Evolutionary conservation across 257 asterid species (phyloP).

Genomic region (Solanum paucissectum): DNA sequence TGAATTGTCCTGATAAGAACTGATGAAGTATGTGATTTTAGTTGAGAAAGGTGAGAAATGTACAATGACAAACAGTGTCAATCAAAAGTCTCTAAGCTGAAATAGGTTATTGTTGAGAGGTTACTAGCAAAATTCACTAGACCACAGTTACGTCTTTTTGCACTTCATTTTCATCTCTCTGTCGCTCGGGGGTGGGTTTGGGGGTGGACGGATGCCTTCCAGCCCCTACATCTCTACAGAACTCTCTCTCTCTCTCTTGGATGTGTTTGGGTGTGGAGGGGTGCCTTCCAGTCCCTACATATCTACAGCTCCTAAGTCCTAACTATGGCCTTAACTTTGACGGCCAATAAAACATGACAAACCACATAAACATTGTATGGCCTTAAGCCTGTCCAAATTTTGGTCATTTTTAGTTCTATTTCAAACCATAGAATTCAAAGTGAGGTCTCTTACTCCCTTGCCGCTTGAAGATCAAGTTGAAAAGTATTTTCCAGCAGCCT

Average conservation of each 20-base stretch:
- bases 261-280: background rate
- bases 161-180: background rate
- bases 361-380: background rate
- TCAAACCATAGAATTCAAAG: background rate
- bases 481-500: constrained; percentile 89
- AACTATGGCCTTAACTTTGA: background rate
- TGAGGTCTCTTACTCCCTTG: constrained; percentile 66
- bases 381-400: background rate
- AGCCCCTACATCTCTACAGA: background rate
- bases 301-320: background rate
- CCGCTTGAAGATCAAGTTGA: constrained; percentile 73
- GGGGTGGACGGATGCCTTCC: background rate
- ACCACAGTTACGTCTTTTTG: background rate
- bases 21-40: background rate
- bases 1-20: background rate
- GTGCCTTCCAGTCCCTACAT: background rate
- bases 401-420: background rate
- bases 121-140: background rate
- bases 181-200: background rate
- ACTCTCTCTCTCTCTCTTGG: background rate
- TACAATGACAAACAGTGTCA: background rate
- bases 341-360: background rate
- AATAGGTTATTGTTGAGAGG: background rate
- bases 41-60: background rate
- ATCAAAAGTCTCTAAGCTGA: too few species aligned